Conservation (phyloP, 331 rosid species). For the Erythrophleum ivorense region DNA sequence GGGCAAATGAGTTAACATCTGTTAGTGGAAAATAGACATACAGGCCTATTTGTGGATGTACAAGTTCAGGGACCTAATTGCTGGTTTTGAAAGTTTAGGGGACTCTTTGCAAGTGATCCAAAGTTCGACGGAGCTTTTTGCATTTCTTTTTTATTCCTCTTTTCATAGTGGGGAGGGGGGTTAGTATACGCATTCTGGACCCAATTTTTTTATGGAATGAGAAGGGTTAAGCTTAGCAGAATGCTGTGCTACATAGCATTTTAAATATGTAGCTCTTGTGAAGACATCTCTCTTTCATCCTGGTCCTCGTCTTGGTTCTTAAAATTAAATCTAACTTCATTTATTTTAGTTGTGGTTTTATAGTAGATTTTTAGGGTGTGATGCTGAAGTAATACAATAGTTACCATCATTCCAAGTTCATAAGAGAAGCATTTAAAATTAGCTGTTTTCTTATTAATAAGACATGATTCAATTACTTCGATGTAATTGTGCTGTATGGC, state of each 20-base stretch:
- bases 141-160: too few species aligned
- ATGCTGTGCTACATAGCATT: not conserved
- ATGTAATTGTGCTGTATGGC: not conserved
- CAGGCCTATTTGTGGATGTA: too few species aligned
- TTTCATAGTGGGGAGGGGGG: not conserved
- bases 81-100: too few species aligned
- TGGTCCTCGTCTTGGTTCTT: not conserved
- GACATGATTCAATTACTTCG: not conserved
- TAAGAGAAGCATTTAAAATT: not conserved
- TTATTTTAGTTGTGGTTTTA: not conserved
- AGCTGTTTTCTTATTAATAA: not conserved
- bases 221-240: not conserved
- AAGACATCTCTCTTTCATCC: not conserved
- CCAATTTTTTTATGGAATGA: not conserved
- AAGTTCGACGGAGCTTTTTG: too few species aligned
- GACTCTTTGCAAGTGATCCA: too few species aligned
- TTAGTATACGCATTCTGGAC: not conserved
- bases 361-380: not conserved
- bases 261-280: not conserved
- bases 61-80: too few species aligned
- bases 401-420: not conserved
- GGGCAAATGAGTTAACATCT: too few species aligned
- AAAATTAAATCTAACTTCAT: not conserved
- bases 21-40: too few species aligned
- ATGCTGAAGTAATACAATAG: not conserved